phyloP scores from a whole-genome alignment of 257 asterid genomes.

The Paraleonurus japonicus region DNA sequence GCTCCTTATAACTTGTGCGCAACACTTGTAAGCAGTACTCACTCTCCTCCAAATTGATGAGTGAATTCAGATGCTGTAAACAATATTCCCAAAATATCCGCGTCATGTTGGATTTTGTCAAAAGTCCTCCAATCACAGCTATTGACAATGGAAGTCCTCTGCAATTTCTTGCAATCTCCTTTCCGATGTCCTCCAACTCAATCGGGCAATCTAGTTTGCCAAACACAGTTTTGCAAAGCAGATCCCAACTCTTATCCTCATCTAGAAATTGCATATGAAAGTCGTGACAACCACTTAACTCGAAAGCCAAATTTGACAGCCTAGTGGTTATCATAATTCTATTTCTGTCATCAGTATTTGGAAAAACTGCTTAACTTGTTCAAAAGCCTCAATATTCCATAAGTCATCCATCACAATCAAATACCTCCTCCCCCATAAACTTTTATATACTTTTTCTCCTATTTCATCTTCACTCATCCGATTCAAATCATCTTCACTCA shows the following conservation, averaged over 20 bases:
- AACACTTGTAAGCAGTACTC: not conserved
- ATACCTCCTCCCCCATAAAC: too few relatives aligned
- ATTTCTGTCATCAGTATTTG: too few relatives aligned
- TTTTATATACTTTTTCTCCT: too few relatives aligned
- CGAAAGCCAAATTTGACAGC: not conserved
- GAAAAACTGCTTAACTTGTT: too few relatives aligned
- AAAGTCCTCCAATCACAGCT: not conserved
- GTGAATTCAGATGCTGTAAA: not conserved
- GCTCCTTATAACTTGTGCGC: not conserved
- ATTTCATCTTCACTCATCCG: too few relatives aligned
- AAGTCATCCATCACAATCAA: too few relatives aligned
- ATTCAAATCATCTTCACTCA: too few relatives aligned
- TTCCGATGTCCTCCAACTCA: not conserved
- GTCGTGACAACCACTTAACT: not conserved
- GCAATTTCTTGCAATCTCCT: not conserved
- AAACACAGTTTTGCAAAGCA: not conserved
- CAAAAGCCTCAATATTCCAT: too few relatives aligned
- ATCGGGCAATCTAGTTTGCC: not conserved
- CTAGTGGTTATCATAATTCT: too few relatives aligned
- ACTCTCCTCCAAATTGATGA: not conserved
- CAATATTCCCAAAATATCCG: not conserved
- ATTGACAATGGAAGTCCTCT: constrained; percentile 17
- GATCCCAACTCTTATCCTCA: not conserved
- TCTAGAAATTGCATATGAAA: not conserved
- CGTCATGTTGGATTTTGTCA: not conserved